Conservation (phyloP, 2,329 filamentous ascomycete genomes). For the Sphaerostilbella broomeana region DNA sequence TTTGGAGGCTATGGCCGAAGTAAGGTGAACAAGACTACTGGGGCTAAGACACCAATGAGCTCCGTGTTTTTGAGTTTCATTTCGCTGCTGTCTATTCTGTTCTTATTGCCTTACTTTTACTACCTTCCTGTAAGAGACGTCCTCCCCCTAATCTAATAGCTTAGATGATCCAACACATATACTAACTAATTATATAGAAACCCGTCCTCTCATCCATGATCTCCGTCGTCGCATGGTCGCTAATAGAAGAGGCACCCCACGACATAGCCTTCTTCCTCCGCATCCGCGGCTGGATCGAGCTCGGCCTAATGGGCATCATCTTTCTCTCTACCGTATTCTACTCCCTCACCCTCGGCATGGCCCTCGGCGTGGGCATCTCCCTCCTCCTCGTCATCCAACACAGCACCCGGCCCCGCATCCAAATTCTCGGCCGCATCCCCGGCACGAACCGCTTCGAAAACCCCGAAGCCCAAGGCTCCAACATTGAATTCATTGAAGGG, state of each 20-base stretch:
- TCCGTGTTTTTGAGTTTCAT: conserved; percentile 80
- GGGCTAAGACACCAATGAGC: conserved; percentile 88
- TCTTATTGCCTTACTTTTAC: conserved; percentile 85
- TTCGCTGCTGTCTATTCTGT: conserved; percentile 72
- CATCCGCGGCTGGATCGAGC: conserved; percentile 79
- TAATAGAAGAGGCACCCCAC: conserved; percentile 91
- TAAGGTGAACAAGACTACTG: conserved; percentile 90
- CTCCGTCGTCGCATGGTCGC: conserved; percentile 85
- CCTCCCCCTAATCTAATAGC: background rate
- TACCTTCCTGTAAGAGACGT: conserved; percentile 71
- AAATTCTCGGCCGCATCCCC: conserved; percentile 85
- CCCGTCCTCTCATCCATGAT: conserved; percentile 91
- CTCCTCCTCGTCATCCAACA: conserved; percentile 85
- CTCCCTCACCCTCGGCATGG: conserved; percentile 88
- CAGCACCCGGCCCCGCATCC: conserved; percentile 85
- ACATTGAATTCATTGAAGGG: conserved; percentile 82
- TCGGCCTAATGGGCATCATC: conserved; percentile 82
- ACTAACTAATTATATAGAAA: conserved; percentile 70
- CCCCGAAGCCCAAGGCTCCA: conserved; percentile 64
- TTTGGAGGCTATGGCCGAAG: conserved; percentile 96
- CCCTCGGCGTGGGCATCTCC: conserved; percentile 85
- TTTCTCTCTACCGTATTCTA: conserved; percentile 91
- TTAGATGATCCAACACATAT: too few species aligned
- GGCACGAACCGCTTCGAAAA: conserved; percentile 82
- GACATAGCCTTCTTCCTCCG: conserved; percentile 85